Percentiles rank a stretch among this genome's conserved stretches.
phyloP scores from a whole-genome alignment of 257 asterid species.

The Voacanga thouarsii region DNA sequence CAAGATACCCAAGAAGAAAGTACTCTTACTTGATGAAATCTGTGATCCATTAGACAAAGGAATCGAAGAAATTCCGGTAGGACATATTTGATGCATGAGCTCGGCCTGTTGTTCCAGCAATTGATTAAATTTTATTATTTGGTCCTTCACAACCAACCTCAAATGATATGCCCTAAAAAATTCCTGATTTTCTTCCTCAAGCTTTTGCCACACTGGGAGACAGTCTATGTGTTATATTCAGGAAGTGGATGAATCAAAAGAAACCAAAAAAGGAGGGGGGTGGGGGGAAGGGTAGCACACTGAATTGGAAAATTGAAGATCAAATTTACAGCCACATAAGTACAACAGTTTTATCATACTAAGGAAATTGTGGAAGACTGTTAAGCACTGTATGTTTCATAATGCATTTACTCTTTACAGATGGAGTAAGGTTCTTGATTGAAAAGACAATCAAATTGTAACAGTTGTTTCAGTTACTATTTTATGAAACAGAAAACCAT shows the following conservation, averaged over 20 bases:
- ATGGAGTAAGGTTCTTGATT: background rate
- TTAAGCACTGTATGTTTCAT: background rate
- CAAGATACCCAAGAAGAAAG: constrained; percentile 6
- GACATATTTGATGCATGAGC: constrained; percentile 48
- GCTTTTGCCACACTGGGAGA: constrained; percentile 95
- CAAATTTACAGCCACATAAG: background rate
- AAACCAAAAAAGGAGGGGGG: constrained; percentile 1
- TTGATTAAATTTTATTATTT: constrained; percentile 67
- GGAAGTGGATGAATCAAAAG: constrained; percentile 6
- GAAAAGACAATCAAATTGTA: background rate
- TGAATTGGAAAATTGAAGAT: background rate
- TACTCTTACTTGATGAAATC: constrained; percentile 48
- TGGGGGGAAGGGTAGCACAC: constrained; percentile 9
- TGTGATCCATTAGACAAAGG: constrained; percentile 55
- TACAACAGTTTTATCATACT: too few species aligned
- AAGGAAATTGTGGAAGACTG: background rate
- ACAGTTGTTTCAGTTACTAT: background rate
- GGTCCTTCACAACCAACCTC: constrained; percentile 80
- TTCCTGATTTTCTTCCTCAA: constrained; percentile 77
- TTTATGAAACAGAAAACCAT: background rate
- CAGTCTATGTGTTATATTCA: constrained; percentile 16
- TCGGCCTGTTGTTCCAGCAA: constrained; percentile 81
- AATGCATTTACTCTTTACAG: background rate
- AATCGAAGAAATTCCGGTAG: constrained; percentile 37
- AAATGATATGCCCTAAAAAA: constrained; percentile 80